phyloP scores from a whole-genome alignment of 1,284 basidiomycete genomes.

The Cystobasidium slooffiae region DNA sequence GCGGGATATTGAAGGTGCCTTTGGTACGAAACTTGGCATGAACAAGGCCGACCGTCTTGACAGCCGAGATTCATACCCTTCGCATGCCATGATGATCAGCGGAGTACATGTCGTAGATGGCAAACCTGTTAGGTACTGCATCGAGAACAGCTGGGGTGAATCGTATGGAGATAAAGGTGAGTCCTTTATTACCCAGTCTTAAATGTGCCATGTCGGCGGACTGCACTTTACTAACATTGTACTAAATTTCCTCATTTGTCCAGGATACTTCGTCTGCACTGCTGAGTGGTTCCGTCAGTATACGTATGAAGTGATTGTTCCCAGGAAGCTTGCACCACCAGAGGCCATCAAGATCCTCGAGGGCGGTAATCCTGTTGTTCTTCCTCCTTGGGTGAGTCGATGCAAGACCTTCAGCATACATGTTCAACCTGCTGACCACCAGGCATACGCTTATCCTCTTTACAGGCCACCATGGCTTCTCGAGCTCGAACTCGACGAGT shows the following conservation, averaged over 20 bases:
- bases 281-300: conserved; percentile 34
- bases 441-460: too few relatives aligned
- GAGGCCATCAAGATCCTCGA: conserved; percentile 34
- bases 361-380: conserved; percentile 9
- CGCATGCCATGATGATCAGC: conserved; percentile 80
- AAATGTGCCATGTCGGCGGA: too few relatives aligned
- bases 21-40: conserved; percentile 65
- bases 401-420: too few relatives aligned
- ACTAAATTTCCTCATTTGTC: too few relatives aligned
- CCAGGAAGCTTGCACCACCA: conserved; percentile 16
- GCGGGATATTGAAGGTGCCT: conserved; percentile 67
- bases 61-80: conserved; percentile 71
- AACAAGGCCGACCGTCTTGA: conserved; percentile 84
- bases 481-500: too few relatives aligned
- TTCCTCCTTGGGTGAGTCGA: conserved; percentile 37
- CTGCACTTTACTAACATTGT: too few relatives aligned
- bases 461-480: too few relatives aligned
- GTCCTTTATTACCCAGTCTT: too few relatives aligned
- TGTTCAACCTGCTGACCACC: too few relatives aligned
- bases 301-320: conserved; percentile 23
- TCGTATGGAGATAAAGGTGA: conserved; percentile 21
- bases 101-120: conserved; percentile 78
- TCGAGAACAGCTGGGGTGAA: conserved; percentile 32
- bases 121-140: conserved; percentile 47
- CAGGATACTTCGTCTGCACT: conserved; percentile 38